These are phyloP conservation scores for Coemansia sp. DNA, from an alignment of 192 early-diverging fungal genomes.

Conservation along the genomic window DNA sequence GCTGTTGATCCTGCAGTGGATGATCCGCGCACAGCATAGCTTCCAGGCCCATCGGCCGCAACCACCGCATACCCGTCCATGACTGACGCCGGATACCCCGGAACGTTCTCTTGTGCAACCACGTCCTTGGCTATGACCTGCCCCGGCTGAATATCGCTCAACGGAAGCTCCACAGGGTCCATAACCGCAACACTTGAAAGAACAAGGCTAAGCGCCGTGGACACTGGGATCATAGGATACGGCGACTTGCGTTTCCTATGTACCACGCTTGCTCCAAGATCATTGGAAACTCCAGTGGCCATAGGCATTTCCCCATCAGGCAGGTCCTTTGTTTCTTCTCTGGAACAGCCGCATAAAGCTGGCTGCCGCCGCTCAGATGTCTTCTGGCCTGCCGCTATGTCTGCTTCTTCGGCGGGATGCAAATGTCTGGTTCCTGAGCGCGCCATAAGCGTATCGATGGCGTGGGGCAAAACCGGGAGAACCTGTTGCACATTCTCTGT, in stretches of 20 bases:
- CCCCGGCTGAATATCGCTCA: constrained; percentile 49
- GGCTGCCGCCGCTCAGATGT: too few relatives aligned
- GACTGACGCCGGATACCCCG: constrained; percentile 82
- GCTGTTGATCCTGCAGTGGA: constrained; percentile 58
- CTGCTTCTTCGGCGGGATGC: neutral
- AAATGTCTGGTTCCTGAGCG: constrained; percentile 7
- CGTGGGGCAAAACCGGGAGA: constrained; percentile 76
- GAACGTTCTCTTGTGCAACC: constrained; percentile 69
- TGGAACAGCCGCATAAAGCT: constrained; percentile 28
- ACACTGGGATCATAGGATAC: constrained; percentile 76
- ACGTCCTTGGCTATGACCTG: constrained; percentile 78
- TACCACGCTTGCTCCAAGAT: constrained; percentile 55
- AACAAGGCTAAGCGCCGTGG: constrained; percentile 64
- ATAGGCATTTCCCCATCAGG: neutral
- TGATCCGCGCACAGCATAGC: constrained; percentile 64
- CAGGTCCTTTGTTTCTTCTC: constrained; percentile 15
- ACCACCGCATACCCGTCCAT: constrained; percentile 95
- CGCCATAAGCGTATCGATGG: constrained; percentile 60
- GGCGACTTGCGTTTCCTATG: constrained; percentile 73
- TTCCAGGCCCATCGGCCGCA: constrained; percentile 79
- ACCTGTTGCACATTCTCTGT: constrained; percentile 81
- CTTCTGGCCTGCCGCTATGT: neutral
- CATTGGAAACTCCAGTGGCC: constrained; percentile 4
- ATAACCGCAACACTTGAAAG: constrained; percentile 38
- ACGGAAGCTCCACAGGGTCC: constrained; percentile 4